Percentiles rank a stretch among this genome's conserved stretches.
These are phyloP conservation scores for Dendrobium catenatum DNA, from an alignment of 106 monocot genomes.

Conservation along the genomic window DNA sequence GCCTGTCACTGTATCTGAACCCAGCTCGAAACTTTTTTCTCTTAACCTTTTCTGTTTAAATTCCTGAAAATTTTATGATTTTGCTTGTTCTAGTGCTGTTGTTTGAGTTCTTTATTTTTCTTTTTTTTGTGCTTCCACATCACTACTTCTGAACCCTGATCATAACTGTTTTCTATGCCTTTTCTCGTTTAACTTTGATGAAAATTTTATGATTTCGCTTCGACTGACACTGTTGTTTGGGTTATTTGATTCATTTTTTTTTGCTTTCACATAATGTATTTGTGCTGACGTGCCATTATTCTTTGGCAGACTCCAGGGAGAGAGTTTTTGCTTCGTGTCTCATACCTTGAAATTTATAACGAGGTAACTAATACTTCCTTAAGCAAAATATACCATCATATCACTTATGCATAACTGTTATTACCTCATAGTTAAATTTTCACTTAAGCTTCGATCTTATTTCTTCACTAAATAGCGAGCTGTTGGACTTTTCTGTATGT, in stretches of 20 bases:
- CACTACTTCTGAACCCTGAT: not conserved
- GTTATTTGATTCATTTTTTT: not conserved
- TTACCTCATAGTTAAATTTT: not conserved
- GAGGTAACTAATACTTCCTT: constrained; percentile 41
- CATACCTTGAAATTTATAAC: constrained; percentile 97
- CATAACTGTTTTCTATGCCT: not conserved
- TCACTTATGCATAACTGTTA: constrained; percentile 1
- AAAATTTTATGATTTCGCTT: not conserved
- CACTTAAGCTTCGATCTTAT: not conserved
- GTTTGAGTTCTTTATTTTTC: not conserved
- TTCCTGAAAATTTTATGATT: not conserved
- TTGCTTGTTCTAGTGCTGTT: not conserved
- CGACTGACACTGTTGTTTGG: not conserved
- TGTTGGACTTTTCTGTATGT: not conserved
- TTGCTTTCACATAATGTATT: not conserved
- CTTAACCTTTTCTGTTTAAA: not conserved
- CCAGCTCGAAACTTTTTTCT: not conserved
- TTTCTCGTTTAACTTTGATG: not conserved
- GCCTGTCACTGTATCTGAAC: not conserved
- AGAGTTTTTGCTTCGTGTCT: constrained; percentile 96
- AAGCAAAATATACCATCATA: not conserved
- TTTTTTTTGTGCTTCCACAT: not conserved
- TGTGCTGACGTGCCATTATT: not conserved
- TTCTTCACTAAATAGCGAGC: not conserved
- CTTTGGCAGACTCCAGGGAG: constrained; percentile 83